Evolutionary conservation across 2,329 filamentous ascomycete species (phyloP), one percentile per base, ranked within the genome.

Genomic region (Fusarium udum): DNA sequence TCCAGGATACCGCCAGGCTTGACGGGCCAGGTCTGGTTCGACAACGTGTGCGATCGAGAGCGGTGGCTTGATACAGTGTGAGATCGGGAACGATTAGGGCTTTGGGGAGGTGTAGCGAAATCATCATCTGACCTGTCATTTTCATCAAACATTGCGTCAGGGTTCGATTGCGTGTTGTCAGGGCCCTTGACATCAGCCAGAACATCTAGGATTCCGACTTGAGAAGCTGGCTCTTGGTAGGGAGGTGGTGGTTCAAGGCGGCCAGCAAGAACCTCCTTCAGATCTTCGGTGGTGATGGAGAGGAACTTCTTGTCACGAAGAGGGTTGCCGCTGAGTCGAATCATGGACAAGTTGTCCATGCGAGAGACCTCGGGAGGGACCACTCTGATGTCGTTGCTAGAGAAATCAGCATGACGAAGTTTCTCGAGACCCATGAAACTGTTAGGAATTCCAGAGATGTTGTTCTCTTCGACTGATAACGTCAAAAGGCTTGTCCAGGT

Each of bases 291-390:
- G 28, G 88, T 88, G 83, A 97, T 93, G 2, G 90, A 92, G 20
- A 95, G 85, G 75, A 96, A 94, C 79, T 95, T 97, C 79, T 93
- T 95, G 79, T 98, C 95, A 20, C 93, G 88, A 20, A 99, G 84
- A 1, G 96, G 96, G 77, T 99, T 99, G n/a, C 94, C 95, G 48
- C 91, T 91, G 37, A 99, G 85, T 9, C 92, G 90, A 46, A 98
- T 88, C 79, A 91, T 91, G 26, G 90, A 87, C 15, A 99, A 84
- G 49, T 84, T 91, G 11, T 94, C 90, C 94, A 98, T 97, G 32
- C 89, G 85, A 10, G 92, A 92, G 65, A 98, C 89, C 72, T 91
- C 91, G 1, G 93, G 88, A 36, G 96, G 93, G 13, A 99, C 81
- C 18, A 89, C 85, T 5, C 90, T 90, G 53, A 99, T 90, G 72